Percentiles rank a stretch among this genome's conserved stretches.
Evolutionary conservation across 2,329 filamentous ascomycete genomes (phyloP).

Genomic region (Calonectria ilicicola): DNA sequence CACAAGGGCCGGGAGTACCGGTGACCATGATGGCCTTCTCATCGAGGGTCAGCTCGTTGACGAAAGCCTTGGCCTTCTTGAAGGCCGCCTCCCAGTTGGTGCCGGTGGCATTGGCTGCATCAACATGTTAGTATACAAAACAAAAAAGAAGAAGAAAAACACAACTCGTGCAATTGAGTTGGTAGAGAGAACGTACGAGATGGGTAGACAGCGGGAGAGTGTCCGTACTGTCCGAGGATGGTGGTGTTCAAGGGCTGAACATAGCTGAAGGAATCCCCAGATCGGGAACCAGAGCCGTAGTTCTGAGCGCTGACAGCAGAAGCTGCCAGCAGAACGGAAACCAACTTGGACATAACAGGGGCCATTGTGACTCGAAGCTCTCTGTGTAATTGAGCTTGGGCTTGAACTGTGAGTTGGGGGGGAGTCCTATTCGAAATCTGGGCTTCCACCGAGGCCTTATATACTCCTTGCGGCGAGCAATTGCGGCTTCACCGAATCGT

Average conservation of each 20-base stretch:
- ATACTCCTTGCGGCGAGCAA: constrained; percentile 1
- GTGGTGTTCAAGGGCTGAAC: constrained; percentile 56
- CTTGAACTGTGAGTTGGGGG: constrained; percentile 13
- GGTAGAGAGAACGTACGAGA: constrained; percentile 46
- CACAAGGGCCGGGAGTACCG: constrained; percentile 48
- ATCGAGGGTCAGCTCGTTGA: constrained; percentile 43
- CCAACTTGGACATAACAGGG: constrained; percentile 49
- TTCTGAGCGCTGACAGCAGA: constrained; percentile 42
- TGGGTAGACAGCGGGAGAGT: constrained; percentile 51
- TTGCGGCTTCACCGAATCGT: not conserved
- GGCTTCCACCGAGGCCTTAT: constrained; percentile 21
- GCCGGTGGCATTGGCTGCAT: constrained; percentile 51
- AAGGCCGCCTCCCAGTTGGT: constrained; percentile 52
- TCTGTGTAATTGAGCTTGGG: constrained; percentile 10
- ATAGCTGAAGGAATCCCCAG: constrained; percentile 49
- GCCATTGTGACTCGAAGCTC: constrained; percentile 34
- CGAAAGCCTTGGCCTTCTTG: constrained; percentile 50
- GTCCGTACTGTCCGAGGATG: constrained; percentile 54
- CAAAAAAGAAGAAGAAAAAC: not conserved
- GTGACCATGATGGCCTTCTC: constrained; percentile 51
- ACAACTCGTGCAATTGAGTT: not conserved
- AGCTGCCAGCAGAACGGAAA: constrained; percentile 48
- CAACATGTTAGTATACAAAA: constrained; percentile 19
- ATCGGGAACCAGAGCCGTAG: constrained; percentile 38
- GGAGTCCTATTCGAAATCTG: not conserved